Evolutionary conservation across 108 stramenopile genomes (phyloP).

Genomic region (Fragilaria crotonensis): DNA sequence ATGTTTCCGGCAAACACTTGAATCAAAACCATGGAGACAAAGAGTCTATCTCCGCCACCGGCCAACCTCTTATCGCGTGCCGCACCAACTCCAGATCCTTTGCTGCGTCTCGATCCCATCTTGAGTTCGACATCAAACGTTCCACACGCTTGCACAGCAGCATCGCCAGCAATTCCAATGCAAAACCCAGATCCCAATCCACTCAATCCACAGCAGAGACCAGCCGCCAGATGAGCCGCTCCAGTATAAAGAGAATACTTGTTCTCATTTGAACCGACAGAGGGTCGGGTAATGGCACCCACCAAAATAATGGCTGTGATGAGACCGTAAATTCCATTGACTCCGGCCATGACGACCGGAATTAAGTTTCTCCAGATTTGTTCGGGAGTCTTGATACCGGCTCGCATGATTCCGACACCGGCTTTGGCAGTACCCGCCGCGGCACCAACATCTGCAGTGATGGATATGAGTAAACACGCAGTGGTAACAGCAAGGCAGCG

Average conservation of each 20-base stretch:
- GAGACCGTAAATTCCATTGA: conserved; percentile 45
- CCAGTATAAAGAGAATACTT: conserved; percentile 41
- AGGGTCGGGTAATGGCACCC: conserved; percentile 21
- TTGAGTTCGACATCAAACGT: not conserved
- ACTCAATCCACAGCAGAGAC: conserved; percentile 45
- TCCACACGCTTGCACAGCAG: conserved; percentile 14
- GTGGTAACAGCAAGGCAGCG: not conserved
- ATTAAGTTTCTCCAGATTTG: conserved; percentile 40
- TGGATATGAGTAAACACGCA: not conserved
- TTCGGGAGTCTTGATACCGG: conserved; percentile 35
- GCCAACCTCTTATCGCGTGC: conserved; percentile 9
- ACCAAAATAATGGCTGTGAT: conserved; percentile 47
- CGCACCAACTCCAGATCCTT: not conserved
- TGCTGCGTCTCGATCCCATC: not conserved
- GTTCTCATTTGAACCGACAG: conserved; percentile 9
- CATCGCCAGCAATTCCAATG: conserved; percentile 46
- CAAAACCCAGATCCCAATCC: conserved; percentile 37
- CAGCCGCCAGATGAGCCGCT: conserved; percentile 40
- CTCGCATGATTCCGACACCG: conserved; percentile 38
- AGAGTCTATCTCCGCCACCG: conserved; percentile 5
- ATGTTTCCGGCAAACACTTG: conserved; percentile 21
- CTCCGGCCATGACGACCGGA: conserved; percentile 53
- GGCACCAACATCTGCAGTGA: conserved; percentile 22
- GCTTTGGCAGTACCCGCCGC: conserved; percentile 45
- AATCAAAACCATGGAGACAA: conserved; percentile 13